Evolutionary conservation across 2,329 filamentous ascomycete species (phyloP).

Genomic region (Neurospora sp.): DNA sequence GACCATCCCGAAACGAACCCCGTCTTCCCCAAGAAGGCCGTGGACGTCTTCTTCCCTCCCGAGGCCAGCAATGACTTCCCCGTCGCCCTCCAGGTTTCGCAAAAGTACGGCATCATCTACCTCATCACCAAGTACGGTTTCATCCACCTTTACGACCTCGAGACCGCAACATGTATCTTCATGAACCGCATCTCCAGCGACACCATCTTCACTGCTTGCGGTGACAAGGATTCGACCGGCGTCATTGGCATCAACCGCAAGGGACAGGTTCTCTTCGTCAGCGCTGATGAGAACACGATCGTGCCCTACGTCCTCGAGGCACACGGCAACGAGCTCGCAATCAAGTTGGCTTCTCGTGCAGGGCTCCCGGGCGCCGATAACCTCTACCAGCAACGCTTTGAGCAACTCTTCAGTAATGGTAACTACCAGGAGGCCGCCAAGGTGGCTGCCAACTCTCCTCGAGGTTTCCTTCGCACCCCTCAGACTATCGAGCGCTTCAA

Average conservation of each 20-base stretch:
- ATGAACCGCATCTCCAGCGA: slow-evolving; percentile 99
- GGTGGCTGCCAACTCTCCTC: slow-evolving; percentile 90
- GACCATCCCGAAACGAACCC: slow-evolving; percentile 87
- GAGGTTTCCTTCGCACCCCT: slow-evolving; percentile 86
- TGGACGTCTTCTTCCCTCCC: slow-evolving; percentile 94
- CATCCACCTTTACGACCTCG: slow-evolving; percentile 96
- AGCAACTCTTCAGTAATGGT: slow-evolving; percentile 69
- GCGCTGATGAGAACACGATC: slow-evolving; percentile 81
- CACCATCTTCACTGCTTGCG: slow-evolving; percentile 91
- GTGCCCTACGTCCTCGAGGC: slow-evolving; percentile 95
- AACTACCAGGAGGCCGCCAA: slow-evolving; percentile 86
- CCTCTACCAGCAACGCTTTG: slow-evolving; percentile 86
- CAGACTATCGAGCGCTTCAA: slow-evolving; percentile 97
- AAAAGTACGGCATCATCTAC: slow-evolving; percentile 94
- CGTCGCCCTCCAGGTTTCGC: slow-evolving; percentile 92
- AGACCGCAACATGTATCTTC: slow-evolving; percentile 92
- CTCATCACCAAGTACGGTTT: slow-evolving; percentile 98
- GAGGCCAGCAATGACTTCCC: slow-evolving; percentile 97
- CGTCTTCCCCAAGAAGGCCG: slow-evolving; percentile 85
- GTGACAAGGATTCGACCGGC: slow-evolving; percentile 74
- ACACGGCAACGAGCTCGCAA: slow-evolving; percentile 85
- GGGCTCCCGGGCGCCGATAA: slow-evolving; percentile 90
- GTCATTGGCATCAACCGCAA: slow-evolving; percentile 95
- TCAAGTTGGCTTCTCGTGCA: slow-evolving; percentile 91
- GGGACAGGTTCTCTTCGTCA: slow-evolving; percentile 90